Conservation (phyloP, 345 rosid species). For the Populus davidiana region DNA sequence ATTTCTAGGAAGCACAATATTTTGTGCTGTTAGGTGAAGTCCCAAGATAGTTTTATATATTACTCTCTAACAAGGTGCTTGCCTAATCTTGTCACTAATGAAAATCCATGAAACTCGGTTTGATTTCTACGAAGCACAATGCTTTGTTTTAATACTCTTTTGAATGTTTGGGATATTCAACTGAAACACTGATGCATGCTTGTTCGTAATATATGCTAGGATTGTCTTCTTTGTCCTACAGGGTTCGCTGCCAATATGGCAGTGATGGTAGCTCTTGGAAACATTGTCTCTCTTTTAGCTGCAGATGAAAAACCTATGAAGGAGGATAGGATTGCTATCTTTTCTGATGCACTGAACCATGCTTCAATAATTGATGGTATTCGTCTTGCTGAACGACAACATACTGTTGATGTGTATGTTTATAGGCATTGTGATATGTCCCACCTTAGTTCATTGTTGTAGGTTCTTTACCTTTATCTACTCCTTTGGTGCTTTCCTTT, state of each 20-base stretch:
- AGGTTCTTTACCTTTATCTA: slow-evolving; percentile 33
- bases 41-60: too few relatives aligned
- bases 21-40: not conserved
- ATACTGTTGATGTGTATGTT: slow-evolving; percentile 53
- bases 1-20: slow-evolving; percentile 1
- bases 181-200: slow-evolving; percentile 28
- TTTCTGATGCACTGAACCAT: slow-evolving; percentile 91
- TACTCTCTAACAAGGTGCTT: not conserved
- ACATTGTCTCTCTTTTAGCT: slow-evolving; percentile 62
- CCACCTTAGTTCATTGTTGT: slow-evolving; percentile 72
- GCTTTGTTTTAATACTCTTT: not conserved
- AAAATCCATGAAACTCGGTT: not conserved
- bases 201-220: slow-evolving; percentile 49
- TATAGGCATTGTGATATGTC: slow-evolving; percentile 82
- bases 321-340: slow-evolving; percentile 71
- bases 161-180: not conserved
- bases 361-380: slow-evolving; percentile 97
- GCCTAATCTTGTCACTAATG: not conserved
- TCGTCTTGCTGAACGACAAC: slow-evolving; percentile 76
- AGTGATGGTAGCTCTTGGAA: slow-evolving; percentile 85
- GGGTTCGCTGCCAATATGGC: slow-evolving; percentile 99
- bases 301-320: slow-evolving; percentile 36
- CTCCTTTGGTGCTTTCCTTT: not conserved
- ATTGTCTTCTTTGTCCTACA: slow-evolving; percentile 96
- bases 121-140: slow-evolving; percentile 1